Conservation (phyloP, 163 green algal genomes). For the Coccomyxa subellipsoidea region DNA sequence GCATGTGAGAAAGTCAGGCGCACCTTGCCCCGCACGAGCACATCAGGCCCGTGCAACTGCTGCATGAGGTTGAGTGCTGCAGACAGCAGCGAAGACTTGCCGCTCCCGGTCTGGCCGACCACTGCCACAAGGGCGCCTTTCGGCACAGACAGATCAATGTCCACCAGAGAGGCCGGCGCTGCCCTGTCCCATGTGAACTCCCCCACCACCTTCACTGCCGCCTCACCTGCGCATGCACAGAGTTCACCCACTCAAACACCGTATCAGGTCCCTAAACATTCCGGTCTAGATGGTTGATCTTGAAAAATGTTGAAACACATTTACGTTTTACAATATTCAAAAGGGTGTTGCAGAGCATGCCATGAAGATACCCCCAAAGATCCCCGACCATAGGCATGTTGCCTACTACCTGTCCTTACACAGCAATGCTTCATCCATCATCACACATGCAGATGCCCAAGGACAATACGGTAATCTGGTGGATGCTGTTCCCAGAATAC, state of each 20-base stretch:
- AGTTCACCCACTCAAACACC: not conserved
- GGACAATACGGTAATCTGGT: too few relatives aligned
- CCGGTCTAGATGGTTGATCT: too few relatives aligned
- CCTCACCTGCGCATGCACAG: slow-evolving; percentile 24
- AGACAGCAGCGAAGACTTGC: slow-evolving; percentile 57
- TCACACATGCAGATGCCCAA: not conserved
- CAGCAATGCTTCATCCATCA: too few relatives aligned
- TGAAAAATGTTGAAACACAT: too few relatives aligned
- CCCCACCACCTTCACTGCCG: slow-evolving; percentile 40
- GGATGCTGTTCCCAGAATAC: too few relatives aligned
- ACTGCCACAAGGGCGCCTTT: slow-evolving; percentile 46
- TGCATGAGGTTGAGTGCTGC: slow-evolving; percentile 56
- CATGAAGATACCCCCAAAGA: too few relatives aligned
- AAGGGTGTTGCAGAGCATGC: too few relatives aligned
- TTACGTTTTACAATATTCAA: too few relatives aligned
- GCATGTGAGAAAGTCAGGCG: not conserved
- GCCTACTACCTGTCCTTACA: too few relatives aligned
- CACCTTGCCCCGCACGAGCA: slow-evolving; percentile 25
- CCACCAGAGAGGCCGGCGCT: slow-evolving; percentile 30
- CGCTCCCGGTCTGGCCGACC: slow-evolving; percentile 51
- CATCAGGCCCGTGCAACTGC: slow-evolving; percentile 21
- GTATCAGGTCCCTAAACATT: not conserved
- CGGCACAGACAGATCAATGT: slow-evolving; percentile 43
- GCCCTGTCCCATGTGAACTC: slow-evolving; percentile 57
- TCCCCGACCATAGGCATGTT: too few relatives aligned